Conservation (phyloP, 805 yeast species). For the Phaffomyces antillensis region DNA sequence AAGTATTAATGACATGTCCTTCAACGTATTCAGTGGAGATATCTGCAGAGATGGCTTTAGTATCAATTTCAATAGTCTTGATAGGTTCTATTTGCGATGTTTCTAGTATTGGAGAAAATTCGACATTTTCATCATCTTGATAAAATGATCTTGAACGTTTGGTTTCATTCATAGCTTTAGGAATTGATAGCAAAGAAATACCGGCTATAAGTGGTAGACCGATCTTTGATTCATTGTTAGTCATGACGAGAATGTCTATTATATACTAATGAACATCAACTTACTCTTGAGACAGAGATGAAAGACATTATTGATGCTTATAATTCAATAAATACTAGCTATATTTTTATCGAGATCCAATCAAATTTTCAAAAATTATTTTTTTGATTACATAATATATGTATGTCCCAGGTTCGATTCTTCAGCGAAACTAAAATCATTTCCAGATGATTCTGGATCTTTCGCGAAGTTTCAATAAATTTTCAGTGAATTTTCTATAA, state of each 20-base stretch:
- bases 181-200: conserved; percentile 17
- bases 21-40: conserved; percentile 15
- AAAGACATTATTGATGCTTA: not conserved
- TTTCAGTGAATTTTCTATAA: not conserved
- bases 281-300: not conserved
- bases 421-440: too few relatives aligned
- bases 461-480: conserved; percentile 5
- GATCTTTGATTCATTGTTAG: conserved; percentile 6
- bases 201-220: conserved; percentile 17
- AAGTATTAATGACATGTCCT: conserved; percentile 21
- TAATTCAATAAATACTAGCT: too few relatives aligned
- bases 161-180: conserved; percentile 35
- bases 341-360: too few relatives aligned
- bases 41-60: conserved; percentile 2
- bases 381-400: too few relatives aligned
- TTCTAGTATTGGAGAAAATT: conserved; percentile 3
- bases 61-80: not conserved
- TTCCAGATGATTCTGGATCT: not conserved
- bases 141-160: conserved; percentile 21
- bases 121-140: conserved; percentile 13
- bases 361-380: too few relatives aligned
- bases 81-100: conserved; percentile 1
- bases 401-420: too few relatives aligned
- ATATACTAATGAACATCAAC: not conserved
- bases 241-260: too few relatives aligned